phyloP scores from a whole-genome alignment of 306 rosid species.

The Dryas octopetala region DNA sequence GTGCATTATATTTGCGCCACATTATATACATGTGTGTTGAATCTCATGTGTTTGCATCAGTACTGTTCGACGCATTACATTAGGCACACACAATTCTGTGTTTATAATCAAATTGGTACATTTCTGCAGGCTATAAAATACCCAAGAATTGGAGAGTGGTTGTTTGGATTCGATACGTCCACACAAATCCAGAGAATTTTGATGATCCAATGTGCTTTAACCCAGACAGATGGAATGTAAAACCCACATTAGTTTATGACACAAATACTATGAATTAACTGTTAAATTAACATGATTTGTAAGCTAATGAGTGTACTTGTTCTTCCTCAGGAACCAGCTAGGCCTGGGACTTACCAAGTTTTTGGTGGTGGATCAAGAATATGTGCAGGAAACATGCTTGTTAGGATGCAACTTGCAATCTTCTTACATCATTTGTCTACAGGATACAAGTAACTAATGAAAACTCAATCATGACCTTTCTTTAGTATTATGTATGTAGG shows the following conservation, averaged over 20 bases:
- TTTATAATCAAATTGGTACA: background rate
- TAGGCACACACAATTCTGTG: too few species aligned
- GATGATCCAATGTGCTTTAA: conserved; percentile 33
- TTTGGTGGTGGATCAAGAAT: conserved; percentile 45
- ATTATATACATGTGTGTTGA: too few species aligned
- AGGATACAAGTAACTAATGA: conserved; percentile 32
- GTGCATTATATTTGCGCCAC: too few species aligned
- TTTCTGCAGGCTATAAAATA: conserved; percentile 33
- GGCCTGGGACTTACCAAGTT: conserved; percentile 32
- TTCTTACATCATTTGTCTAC: conserved; percentile 45
- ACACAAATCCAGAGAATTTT: conserved; percentile 26
- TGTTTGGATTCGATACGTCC: conserved; percentile 23
- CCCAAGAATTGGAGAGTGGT: conserved; percentile 28
- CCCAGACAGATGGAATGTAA: conserved; percentile 34
- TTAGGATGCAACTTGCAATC: conserved; percentile 37
- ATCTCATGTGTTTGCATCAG: too few species aligned
- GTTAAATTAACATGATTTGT: too few species aligned
- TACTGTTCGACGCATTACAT: too few species aligned
- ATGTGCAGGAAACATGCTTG: conserved; percentile 50
- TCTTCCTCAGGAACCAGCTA: conserved; percentile 18
- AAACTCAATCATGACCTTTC: background rate
- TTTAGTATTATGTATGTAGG: background rate
- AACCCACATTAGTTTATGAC: background rate
- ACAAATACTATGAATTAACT: too few species aligned
- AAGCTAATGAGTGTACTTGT: background rate